Base-by-base conservation (phyloP, 2,329 filamentous ascomycete genomes). In the Aureobasidium lini region DNA sequence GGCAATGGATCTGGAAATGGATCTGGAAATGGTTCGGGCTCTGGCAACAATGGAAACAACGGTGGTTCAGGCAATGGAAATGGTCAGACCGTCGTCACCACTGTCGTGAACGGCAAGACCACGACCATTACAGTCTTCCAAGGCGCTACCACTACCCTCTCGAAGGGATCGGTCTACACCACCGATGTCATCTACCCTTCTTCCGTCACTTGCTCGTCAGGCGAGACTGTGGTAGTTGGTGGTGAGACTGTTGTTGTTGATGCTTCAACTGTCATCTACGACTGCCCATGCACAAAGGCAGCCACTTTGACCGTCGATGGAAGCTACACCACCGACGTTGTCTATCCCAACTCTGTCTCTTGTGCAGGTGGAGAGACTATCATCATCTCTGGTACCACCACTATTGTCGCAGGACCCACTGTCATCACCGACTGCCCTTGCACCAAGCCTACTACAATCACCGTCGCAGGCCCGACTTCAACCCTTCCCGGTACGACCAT, bases 381-480 rank as follows among this genome's bases (percentile, higher is more conserved):
- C n/a, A 44, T 32, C 28, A 23, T 56, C 39, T 11, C 23, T 6
- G 52, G 39, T 1, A 15, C 28, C 6, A 29, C 39, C n/a, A 44
- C 39, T 2, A 29, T 43, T 11, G 23, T 56, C 9, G n/a, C 52
- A 31, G 52, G 52, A 4, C 36, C 52, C 8, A 56, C 52, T 6
- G 52, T 56, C 11, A 56, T 56, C 15, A 44, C 37, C 11, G 39
- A 56, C 29, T 56, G 52, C 28, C 52, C 52, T 34, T 56, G 52
- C 28, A 42, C 29, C 5, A 53, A 29, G 36, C 18, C 34, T 11
- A 53, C 49, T 5, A 53, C 49, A 3, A 15, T 53, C 6, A 28
- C 9, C 23, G 49, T 53, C 11, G n/a, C 49, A 3, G 49, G 49
- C 3, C 34, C 49, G 6, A 53, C 49, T 9, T 39, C 54, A 2